Evolutionary conservation across 2,329 filamentous ascomycete genomes (phyloP).

Genomic region (Chaetomium olivaceum): DNA sequence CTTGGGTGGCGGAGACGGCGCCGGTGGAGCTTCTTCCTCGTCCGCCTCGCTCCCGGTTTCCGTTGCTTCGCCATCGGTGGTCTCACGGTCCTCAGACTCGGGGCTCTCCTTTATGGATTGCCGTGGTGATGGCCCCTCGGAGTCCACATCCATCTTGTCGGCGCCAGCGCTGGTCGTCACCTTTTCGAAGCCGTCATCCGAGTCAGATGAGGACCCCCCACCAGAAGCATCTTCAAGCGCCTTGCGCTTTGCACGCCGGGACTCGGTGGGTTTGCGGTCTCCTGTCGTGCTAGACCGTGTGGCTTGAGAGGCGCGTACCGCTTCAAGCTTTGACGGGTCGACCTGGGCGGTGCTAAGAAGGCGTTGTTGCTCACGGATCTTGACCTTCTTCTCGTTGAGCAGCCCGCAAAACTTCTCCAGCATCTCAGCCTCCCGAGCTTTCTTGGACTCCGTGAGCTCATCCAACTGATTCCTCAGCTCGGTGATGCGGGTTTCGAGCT

Average conservation of each 20-base stretch:
- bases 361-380: slow-evolving; percentile 72
- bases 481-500: slow-evolving; percentile 57
- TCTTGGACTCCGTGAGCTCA: slow-evolving; percentile 66
- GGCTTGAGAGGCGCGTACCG: slow-evolving; percentile 15
- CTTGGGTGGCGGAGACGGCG: slow-evolving; percentile 11
- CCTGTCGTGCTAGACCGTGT: slow-evolving; percentile 28
- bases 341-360: slow-evolving; percentile 45
- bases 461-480: slow-evolving; percentile 64
- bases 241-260: slow-evolving; percentile 55
- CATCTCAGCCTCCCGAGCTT: slow-evolving; percentile 64
- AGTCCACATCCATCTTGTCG: slow-evolving; percentile 51
- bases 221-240: slow-evolving; percentile 39
- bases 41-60: slow-evolving; percentile 47
- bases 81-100: slow-evolving; percentile 41
- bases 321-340: slow-evolving; percentile 19
- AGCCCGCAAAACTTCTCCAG: slow-evolving; percentile 69
- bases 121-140: slow-evolving; percentile 17
- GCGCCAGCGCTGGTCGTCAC: slow-evolving; percentile 48
- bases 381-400: slow-evolving; percentile 77
- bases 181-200: slow-evolving; percentile 49
- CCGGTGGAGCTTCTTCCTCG: slow-evolving; percentile 36
- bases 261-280: slow-evolving; percentile 33
- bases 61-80: slow-evolving; percentile 45
- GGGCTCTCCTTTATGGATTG: slow-evolving; percentile 30
- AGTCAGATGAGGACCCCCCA: slow-evolving; percentile 42